Conservation (phyloP, 805 yeast genomes). For the Candida boleticola region DNA sequence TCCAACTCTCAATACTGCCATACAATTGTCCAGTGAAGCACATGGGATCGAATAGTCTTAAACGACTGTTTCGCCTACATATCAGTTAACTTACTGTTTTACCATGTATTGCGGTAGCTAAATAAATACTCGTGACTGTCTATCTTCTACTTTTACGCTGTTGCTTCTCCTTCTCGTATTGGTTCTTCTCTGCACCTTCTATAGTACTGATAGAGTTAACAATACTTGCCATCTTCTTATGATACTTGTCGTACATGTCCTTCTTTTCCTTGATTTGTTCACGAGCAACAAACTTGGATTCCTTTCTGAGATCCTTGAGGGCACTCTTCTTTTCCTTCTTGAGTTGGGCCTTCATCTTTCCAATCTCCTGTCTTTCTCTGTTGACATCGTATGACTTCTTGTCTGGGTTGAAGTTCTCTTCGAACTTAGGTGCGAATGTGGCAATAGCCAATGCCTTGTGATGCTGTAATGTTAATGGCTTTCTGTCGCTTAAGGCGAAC, state of each 20-base stretch:
- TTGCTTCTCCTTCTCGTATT: slow-evolving; percentile 83
- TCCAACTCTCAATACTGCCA: too few relatives aligned
- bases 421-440: slow-evolving; percentile 85
- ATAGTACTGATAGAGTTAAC: slow-evolving; percentile 85
- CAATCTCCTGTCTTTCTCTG: slow-evolving; percentile 74
- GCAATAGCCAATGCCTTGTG: slow-evolving; percentile 85
- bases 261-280: slow-evolving; percentile 80
- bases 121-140: too few relatives aligned
- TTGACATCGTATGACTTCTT: slow-evolving; percentile 88
- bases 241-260: slow-evolving; percentile 72
- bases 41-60: too few relatives aligned
- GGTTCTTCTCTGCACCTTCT: slow-evolving; percentile 93
- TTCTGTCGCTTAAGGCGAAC: slow-evolving; percentile 26
- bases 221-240: slow-evolving; percentile 83
- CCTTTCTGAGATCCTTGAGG: slow-evolving; percentile 86
- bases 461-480: slow-evolving; percentile 75
- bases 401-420: slow-evolving; percentile 94
- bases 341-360: slow-evolving; percentile 77
- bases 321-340: slow-evolving; percentile 91
- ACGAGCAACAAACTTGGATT: slow-evolving; percentile 81
- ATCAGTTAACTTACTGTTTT: too few relatives aligned
- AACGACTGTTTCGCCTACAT: too few relatives aligned
- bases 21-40: too few relatives aligned
- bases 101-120: too few relatives aligned
- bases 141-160: slow-evolving; percentile 46